Percentiles rank a stretch among this genome's conserved stretches.
Conservation (phyloP, 257 asterid genomes). For the Gynochthodes officinalis region DNA sequence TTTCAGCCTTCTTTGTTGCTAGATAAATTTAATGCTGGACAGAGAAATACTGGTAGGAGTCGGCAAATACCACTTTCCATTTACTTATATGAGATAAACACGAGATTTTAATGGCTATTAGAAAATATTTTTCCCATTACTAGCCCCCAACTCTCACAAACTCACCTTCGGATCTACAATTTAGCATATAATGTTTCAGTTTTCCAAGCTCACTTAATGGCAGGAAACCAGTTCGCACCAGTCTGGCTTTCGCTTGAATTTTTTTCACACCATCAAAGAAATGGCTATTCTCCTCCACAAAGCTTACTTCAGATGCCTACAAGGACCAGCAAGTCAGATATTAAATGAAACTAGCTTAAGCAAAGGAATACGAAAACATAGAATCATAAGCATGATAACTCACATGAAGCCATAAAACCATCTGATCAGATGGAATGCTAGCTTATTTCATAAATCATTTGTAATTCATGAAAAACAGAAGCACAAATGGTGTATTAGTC, state of each 20-base stretch:
- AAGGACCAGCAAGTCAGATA: constrained; percentile 21
- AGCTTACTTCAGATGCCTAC: constrained; percentile 52
- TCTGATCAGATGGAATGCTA: not conserved
- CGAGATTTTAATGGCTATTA: not conserved
- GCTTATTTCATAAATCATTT: not conserved
- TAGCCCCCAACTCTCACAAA: not conserved
- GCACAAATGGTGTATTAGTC: not conserved
- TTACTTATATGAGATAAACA: not conserved
- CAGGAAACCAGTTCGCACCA: constrained; percentile 65
- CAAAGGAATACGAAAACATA: not conserved
- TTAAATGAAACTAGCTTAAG: constrained; percentile 7
- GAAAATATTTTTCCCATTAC: not conserved
- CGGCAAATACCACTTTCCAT: not conserved
- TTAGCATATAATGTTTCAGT: constrained; percentile 55
- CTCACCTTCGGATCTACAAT: constrained; percentile 66
- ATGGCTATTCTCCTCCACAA: constrained; percentile 30
- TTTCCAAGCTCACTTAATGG: constrained; percentile 64
- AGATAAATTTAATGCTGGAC: not conserved
- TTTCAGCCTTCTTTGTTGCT: not conserved
- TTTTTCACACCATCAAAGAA: constrained; percentile 37
- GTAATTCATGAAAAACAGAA: too few relatives aligned
- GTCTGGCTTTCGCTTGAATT: constrained; percentile 65
- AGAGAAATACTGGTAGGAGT: not conserved
- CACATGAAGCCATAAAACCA: not conserved
- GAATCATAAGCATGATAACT: not conserved